These are phyloP conservation scores for Pseudonectria buxi DNA, from an alignment of 2,329 filamentous ascomycete genomes.

Conservation along the genomic window DNA sequence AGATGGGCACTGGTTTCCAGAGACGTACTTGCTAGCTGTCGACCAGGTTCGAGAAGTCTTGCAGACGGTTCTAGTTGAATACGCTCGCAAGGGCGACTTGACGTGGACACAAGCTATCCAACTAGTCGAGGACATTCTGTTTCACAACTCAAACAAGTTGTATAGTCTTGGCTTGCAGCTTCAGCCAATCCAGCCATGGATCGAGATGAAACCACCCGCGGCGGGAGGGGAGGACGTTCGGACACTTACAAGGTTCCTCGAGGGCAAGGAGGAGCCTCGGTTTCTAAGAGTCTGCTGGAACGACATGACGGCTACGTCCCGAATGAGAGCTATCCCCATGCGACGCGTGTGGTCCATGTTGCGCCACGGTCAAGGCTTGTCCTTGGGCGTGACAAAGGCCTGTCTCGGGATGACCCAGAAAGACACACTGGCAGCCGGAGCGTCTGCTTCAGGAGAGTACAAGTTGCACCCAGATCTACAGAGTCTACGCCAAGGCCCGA, in stretches of 20 bases:
- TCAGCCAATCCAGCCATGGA: conserved; percentile 15
- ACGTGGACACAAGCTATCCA: conserved; percentile 54
- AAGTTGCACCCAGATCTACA: conserved; percentile 58
- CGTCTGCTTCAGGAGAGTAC: conserved; percentile 57
- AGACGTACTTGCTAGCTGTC: conserved; percentile 68
- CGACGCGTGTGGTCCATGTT: conserved; percentile 45
- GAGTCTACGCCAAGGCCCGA: conserved; percentile 53
- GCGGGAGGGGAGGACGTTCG: conserved; percentile 6
- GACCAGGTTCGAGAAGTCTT: conserved; percentile 66
- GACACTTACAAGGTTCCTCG: conserved; percentile 31
- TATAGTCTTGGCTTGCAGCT: conserved; percentile 55
- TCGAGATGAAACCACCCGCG: conserved; percentile 1
- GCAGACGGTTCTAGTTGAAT: conserved; percentile 60
- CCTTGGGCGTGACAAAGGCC: conserved; percentile 57
- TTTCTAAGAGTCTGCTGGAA: conserved; percentile 72
- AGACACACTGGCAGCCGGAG: conserved; percentile 49
- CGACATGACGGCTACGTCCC: conserved; percentile 66
- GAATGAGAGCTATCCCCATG: conserved; percentile 62
- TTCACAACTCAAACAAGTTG: conserved; percentile 69
- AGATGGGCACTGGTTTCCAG: conserved; percentile 72
- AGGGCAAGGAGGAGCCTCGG: conserved; percentile 44
- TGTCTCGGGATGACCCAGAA: conserved; percentile 61
- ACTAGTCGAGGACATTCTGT: conserved; percentile 62
- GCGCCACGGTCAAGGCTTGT: conserved; percentile 34
- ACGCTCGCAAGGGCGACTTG: conserved; percentile 57